Evolutionary conservation across 2,329 filamentous ascomycete species (phyloP).

Genomic region (Colletotrichum chrysophilum): DNA sequence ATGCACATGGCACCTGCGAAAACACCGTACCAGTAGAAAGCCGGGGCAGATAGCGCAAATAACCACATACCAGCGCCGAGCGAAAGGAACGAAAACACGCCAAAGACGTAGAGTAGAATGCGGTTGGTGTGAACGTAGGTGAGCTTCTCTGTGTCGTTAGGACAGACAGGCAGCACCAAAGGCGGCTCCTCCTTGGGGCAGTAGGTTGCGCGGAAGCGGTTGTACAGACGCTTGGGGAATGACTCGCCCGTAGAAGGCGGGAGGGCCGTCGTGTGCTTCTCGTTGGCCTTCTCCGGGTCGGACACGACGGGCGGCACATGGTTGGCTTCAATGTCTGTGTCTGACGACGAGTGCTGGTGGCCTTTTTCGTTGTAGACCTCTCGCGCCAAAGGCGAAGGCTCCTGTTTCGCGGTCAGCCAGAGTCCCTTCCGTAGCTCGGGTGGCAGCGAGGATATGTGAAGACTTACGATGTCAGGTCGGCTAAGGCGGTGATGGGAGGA

Average conservation of each 20-base stretch:
- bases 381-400: conserved; percentile 20
- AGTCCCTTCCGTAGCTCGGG: too few relatives aligned
- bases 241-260: conserved; percentile 5
- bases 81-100: conserved; percentile 42
- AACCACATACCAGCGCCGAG: conserved; percentile 49
- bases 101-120: conserved; percentile 42
- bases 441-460: not conserved
- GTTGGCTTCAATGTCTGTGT: conserved; percentile 12
- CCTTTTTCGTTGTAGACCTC: conserved; percentile 17
- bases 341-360: conserved; percentile 3
- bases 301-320: conserved; percentile 7
- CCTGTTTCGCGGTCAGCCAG: not conserved
- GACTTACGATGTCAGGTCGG: conserved; percentile 18
- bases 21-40: conserved; percentile 42
- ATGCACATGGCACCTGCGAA: conserved; percentile 43
- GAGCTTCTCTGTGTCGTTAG: conserved; percentile 43
- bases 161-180: conserved; percentile 39
- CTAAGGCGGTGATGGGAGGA: conserved; percentile 18
- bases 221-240: conserved; percentile 26
- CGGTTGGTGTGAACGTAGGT: conserved; percentile 43
- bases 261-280: conserved; percentile 17
- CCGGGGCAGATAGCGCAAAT: conserved; percentile 38
- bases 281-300: conserved; percentile 11
- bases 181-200: conserved; percentile 35
- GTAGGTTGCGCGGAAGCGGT: conserved; percentile 34